Base-by-base conservation (phyloP, 768 basidiomycete genomes). In the Pleurotus ostreatus region DNA sequence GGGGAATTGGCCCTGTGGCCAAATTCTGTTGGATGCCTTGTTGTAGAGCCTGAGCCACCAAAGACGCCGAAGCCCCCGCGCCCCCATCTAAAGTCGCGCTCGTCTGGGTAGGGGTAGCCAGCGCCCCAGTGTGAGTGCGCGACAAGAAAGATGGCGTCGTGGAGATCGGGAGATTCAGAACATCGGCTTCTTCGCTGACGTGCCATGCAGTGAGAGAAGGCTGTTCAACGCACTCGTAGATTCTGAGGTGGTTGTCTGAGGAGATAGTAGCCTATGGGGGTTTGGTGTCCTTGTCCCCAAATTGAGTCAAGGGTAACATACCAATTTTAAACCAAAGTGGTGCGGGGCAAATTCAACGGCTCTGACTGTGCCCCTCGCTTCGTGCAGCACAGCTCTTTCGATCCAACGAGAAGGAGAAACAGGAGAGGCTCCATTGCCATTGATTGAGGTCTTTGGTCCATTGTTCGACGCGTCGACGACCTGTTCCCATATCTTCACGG, bases 401-500 rank as follows among this genome's bases (percentile, higher is more conserved):
- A 80, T 74, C 92, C 94, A 94, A 52, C 86, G 75, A 9, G 81
- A 76, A 3, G 69, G 66, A 4, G 59, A 37, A 12, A 57, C 52
- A 12, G 57, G 49, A 25, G 59, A 61, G 67, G 43, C 22, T 20
- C 68, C 65, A 44, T 66, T 68, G 26, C 63, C 67, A 41, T 57
- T 66, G 30, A 61, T 61, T 34, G 51, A 18, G 39, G 51, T 16
- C 39, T 53, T 53, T 11, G 51, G 51, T 11, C 25, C 51, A 23
- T 11, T 25, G 22, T 53, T 53, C 5, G 51, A 40, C 51, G 51
- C 39, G 39, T 53, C 51, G 20, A 53, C 20, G 15, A 53, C 20
- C 69, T 90, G 83, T 66, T 95, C 92, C 94, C 94, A 98, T 13
- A 99, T 81, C 70, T 95, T 92, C 55, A 94, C 90, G 0, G 90